Evolutionary conservation across 768 basidiomycete species (phyloP).

Genomic region (Serendipita sp.): DNA sequence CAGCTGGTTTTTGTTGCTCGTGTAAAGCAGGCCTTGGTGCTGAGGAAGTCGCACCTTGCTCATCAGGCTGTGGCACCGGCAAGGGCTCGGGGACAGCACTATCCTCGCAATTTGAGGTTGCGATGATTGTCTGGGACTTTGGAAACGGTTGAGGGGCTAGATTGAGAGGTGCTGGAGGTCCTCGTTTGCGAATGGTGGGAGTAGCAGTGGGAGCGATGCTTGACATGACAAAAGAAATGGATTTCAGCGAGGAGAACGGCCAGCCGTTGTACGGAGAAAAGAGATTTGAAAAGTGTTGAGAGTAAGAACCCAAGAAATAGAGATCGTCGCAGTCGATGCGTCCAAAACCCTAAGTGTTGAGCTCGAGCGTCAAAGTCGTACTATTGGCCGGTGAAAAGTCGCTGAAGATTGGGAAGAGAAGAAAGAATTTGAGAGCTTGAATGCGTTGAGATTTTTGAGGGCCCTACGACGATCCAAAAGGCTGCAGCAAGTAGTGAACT

Average conservation of each 20-base stretch:
- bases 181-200: background rate
- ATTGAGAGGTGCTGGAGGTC: background rate
- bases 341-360: too few species aligned
- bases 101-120: background rate
- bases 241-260: background rate
- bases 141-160: background rate
- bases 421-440: background rate
- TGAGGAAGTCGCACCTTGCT: slow-evolving; percentile 2
- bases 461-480: background rate
- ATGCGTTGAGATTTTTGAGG: background rate
- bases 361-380: background rate
- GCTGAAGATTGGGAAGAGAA: background rate
- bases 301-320: background rate
- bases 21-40: slow-evolving; percentile 5
- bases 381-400: background rate
- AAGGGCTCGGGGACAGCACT: background rate
- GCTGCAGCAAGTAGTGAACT: background rate
- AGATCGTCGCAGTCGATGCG: background rate
- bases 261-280: background rate
- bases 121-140: background rate
- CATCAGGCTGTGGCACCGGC: background rate
- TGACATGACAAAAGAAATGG: background rate
- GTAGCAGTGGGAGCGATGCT: background rate
- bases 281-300: background rate
- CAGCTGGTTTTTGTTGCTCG: background rate